Percentiles rank a stretch among this genome's conserved stretches.
Evolutionary conservation across 495 filamentous ascomycete species (phyloP).

Genomic region (Podospora didyma): DNA sequence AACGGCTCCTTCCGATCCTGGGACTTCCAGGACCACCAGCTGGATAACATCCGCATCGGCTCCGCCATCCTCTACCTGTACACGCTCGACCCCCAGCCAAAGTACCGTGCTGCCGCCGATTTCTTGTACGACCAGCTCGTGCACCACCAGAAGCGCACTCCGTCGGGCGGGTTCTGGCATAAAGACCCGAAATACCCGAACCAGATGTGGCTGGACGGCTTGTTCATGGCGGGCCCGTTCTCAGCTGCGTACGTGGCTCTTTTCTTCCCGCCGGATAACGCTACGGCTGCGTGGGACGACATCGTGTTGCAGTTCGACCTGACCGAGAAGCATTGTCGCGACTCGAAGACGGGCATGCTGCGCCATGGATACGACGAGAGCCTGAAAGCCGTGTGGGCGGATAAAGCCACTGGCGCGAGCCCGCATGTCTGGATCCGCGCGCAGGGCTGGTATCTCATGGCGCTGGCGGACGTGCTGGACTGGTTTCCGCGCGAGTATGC

Average conservation of each 20-base stretch:
- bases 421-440: conserved; percentile 56
- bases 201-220: conserved; percentile 57
- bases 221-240: conserved; percentile 52
- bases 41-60: conserved; percentile 49
- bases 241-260: conserved; percentile 41
- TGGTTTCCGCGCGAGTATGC: conserved; percentile 34
- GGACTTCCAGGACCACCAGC: conserved; percentile 38
- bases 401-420: conserved; percentile 49
- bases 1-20: conserved; percentile 39
- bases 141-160: conserved; percentile 43
- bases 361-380: conserved; percentile 58
- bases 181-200: conserved; percentile 44
- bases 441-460: conserved; percentile 59
- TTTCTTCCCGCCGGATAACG: conserved; percentile 25
- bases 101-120: conserved; percentile 38
- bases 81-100: conserved; percentile 29
- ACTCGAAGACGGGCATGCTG: conserved; percentile 44
- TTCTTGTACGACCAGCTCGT: conserved; percentile 42
- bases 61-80: conserved; percentile 46
- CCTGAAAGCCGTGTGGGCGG: conserved; percentile 52
- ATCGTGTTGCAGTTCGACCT: conserved; percentile 52
- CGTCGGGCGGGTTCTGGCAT: conserved; percentile 53
- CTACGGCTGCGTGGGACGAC: conserved; percentile 34
- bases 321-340: conserved; percentile 47
- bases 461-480: conserved; percentile 52